Evolutionary conservation across 1,284 basidiomycete species (phyloP).

Genomic region (Pisolithus thermaeus): DNA sequence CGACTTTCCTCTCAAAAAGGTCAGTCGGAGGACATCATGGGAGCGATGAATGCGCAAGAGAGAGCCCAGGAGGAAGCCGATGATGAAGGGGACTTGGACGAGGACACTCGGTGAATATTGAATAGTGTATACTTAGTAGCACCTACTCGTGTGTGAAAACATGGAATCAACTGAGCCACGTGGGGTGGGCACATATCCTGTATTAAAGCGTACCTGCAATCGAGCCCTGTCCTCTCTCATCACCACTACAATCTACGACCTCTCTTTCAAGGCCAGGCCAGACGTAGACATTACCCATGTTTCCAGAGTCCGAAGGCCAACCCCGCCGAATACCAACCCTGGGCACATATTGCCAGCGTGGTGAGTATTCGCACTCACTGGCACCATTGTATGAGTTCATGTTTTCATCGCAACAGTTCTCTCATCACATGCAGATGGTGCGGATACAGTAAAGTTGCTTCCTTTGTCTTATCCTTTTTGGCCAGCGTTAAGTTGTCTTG

Average conservation of each 20-base stretch:
- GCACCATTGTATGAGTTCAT: not conserved
- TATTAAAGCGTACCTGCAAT: conserved; percentile 13
- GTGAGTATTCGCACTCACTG: conserved; percentile 5
- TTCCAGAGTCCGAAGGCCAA: conserved; percentile 25
- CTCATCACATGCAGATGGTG: conserved; percentile 51
- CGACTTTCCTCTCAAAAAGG: conserved; percentile 72
- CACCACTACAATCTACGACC: not conserved
- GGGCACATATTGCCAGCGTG: conserved; percentile 43
- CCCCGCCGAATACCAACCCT: conserved; percentile 40
- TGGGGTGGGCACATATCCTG: not conserved
- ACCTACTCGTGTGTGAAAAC: conserved; percentile 18
- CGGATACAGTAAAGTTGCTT: not conserved
- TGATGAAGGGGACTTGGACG: conserved; percentile 41
- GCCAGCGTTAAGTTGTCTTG: conserved; percentile 52
- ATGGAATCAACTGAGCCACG: conserved; percentile 3
- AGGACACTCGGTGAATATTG: not conserved
- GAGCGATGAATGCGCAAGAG: conserved; percentile 73
- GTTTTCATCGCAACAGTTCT: conserved; percentile 36
- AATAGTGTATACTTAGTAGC: not conserved
- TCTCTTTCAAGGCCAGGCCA: not conserved
- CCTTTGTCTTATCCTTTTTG: conserved; percentile 6
- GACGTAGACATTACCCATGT: conserved; percentile 12
- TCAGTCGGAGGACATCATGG: conserved; percentile 66
- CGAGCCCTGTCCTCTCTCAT: not conserved
- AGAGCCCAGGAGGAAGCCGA: conserved; percentile 44